Base-by-base conservation (phyloP, 805 yeast genomes). In the Nematodospora valgi region DNA sequence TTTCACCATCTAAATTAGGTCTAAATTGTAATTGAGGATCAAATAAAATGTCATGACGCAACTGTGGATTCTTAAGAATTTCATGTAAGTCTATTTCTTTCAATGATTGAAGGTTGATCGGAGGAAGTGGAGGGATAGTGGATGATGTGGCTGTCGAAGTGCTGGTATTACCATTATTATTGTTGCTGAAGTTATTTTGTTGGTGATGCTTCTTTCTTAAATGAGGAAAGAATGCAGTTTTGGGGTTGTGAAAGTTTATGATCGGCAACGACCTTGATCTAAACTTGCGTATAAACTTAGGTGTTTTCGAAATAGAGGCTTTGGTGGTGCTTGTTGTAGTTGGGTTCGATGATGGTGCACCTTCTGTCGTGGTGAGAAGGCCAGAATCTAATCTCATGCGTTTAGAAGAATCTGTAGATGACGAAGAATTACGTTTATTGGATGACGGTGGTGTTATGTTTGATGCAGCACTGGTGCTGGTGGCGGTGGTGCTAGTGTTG, bases 11-110 rank as follows among this genome's bases (percentile, higher is more conserved):
- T 46, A 88, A 65, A 52, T 86, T 86, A 19, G 95, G 95, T 55
- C 97, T 75, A 58, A 89, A 86, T 64, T 88, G 96, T 40, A 89
- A 68, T 52, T 85, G 86, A 12, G 96, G 94, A 62, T 89, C 96
- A 54, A 89, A 89, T 10, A 87, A 70, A 35, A 91, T 86, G 56
- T 91, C 98, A 58, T 89, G 98, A 44, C 98, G 75, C 38, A 89
- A 67, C 56, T 87, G 96, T 3, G 96, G 96, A 59, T 89, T 89
- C 53, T 85, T 86, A 47, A 89, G 70, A 35, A 91, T 89, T 53
- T 87, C 95, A 43, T 84, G 84, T 30, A 89, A 62, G 51, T 89
- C 97, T 39, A 89, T 84, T 55, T 87, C 96, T 47, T 82, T 79
- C 46, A 89, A 70, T 21, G 87, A 78, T 51, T 81, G 88, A 32